Conservation (phyloP, 208 protist species). For the Acanthamoeba triangularis region DNA sequence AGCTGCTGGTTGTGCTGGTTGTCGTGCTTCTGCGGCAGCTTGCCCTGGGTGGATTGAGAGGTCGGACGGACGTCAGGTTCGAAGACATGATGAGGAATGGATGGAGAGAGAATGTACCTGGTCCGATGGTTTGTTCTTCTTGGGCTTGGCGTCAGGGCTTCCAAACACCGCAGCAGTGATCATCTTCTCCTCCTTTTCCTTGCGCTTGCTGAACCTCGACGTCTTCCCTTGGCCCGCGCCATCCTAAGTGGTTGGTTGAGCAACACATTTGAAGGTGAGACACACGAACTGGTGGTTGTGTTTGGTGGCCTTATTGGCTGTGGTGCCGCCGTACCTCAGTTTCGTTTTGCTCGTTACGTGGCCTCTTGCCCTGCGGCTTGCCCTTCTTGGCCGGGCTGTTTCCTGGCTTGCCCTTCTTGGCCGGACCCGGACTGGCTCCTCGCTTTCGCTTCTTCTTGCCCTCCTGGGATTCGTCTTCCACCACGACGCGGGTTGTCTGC, state of each 20-base stretch:
- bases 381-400: neutral
- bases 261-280: no score
- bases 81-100: neutral
- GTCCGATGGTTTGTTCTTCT: conserved; percentile 51
- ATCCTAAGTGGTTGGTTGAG: neutral
- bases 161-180: neutral
- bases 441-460: conserved; percentile 15
- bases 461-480: neutral
- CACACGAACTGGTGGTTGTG: neutral
- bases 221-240: neutral
- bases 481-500: neutral
- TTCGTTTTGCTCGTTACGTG: neutral
- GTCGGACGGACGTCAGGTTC: no score
- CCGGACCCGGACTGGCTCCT: neutral
- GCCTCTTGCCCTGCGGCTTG: conserved; percentile 19
- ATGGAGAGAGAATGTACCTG: neutral
- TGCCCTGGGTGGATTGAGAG: neutral
- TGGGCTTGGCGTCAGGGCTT: neutral
- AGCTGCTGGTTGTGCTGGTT: conserved; percentile 27
- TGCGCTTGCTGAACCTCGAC: conserved; percentile 17
- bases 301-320: neutral
- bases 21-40: conserved; percentile 1
- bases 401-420: conserved; percentile 2
- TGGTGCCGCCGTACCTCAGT: neutral
- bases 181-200: conserved; percentile 29